A percentile compares a stretch with the other conserved stretches of the same genome.
phyloP scores from a whole-genome alignment of 1,284 basidiomycete species.

The Austroboletus rostrupii region DNA sequence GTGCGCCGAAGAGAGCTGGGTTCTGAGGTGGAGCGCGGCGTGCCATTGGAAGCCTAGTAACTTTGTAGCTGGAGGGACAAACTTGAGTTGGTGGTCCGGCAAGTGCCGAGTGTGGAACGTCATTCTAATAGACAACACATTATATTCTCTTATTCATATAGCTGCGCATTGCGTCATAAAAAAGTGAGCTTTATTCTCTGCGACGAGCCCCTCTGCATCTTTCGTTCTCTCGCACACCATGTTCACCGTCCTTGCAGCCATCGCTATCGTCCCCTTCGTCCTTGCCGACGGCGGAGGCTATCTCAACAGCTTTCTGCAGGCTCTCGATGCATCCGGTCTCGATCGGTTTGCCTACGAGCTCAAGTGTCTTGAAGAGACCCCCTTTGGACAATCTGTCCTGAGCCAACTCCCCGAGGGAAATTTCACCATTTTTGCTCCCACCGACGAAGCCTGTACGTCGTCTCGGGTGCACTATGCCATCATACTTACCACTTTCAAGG shows the following conservation, averaged over 20 bases:
- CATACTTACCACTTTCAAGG: slow-evolving; percentile 6
- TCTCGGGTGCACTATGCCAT: background rate
- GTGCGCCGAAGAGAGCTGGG: slow-evolving; percentile 47
- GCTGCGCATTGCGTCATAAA: slow-evolving; percentile 32
- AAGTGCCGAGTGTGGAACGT: too few relatives aligned
- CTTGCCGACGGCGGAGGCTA: slow-evolving; percentile 20
- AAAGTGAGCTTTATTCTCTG: background rate
- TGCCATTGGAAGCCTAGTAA: slow-evolving; percentile 46
- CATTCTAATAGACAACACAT: too few relatives aligned
- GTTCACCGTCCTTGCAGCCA: slow-evolving; percentile 12
- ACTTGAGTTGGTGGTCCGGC: too few relatives aligned
- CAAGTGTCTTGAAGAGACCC: slow-evolving; percentile 38
- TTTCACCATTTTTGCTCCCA: slow-evolving; percentile 48
- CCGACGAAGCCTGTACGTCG: slow-evolving; percentile 43
- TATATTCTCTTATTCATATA: slow-evolving; percentile 1
- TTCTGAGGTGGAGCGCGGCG: slow-evolving; percentile 58
- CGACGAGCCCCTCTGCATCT: background rate
- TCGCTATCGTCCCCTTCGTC: slow-evolving; percentile 14
- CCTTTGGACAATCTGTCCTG: slow-evolving; percentile 43
- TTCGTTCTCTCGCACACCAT: slow-evolving; percentile 12
- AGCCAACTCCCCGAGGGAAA: slow-evolving; percentile 35
- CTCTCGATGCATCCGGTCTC: slow-evolving; percentile 35
- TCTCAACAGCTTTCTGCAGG: slow-evolving; percentile 32
- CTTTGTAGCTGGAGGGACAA: background rate
- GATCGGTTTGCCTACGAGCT: slow-evolving; percentile 37